Percentiles rank a stretch among this genome's conserved stretches.
Evolutionary conservation across 2,329 filamentous ascomycete species (phyloP).

Genomic region (Emericellopsis cladophorae): DNA sequence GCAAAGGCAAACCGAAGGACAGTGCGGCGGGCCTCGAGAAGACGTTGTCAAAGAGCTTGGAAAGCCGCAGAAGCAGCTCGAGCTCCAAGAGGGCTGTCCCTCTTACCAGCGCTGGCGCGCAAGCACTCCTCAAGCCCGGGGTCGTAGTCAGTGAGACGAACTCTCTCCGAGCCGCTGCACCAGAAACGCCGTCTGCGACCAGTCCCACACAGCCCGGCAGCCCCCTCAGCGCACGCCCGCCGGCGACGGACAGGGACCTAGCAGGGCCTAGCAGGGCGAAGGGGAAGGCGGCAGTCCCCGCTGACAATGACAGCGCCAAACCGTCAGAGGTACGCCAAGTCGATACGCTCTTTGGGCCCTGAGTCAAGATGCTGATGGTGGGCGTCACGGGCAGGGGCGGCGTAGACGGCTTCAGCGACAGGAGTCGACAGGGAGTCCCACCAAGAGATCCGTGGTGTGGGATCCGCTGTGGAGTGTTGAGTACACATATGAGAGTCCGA

Average conservation of each 20-base stretch:
- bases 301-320: constrained; percentile 10
- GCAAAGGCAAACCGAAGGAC: constrained; percentile 28
- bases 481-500: constrained; percentile 35
- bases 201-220: constrained; percentile 24
- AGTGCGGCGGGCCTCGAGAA: constrained; percentile 52
- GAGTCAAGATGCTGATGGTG: constrained; percentile 15
- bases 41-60: constrained; percentile 75
- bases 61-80: constrained; percentile 81
- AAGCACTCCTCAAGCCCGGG: constrained; percentile 32
- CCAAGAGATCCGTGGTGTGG: constrained; percentile 46
- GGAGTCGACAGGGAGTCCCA: constrained; percentile 22
- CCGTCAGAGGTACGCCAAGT: constrained; percentile 40
- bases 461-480: constrained; percentile 50
- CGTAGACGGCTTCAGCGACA: constrained; percentile 22
- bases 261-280: constrained; percentile 3
- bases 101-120: constrained; percentile 30
- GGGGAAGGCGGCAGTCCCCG: constrained; percentile 11
- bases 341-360: constrained; percentile 38
- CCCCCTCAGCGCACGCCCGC: constrained; percentile 5
- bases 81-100: constrained; percentile 66
- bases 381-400: constrained; percentile 4
- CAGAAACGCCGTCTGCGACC: constrained; percentile 25
- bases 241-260: neutral
- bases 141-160: constrained; percentile 46
- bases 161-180: constrained; percentile 35